These are phyloP conservation scores for Trichophyton rubrum DNA, from an alignment of 2,329 filamentous ascomycete species.

Conservation along the genomic window DNA sequence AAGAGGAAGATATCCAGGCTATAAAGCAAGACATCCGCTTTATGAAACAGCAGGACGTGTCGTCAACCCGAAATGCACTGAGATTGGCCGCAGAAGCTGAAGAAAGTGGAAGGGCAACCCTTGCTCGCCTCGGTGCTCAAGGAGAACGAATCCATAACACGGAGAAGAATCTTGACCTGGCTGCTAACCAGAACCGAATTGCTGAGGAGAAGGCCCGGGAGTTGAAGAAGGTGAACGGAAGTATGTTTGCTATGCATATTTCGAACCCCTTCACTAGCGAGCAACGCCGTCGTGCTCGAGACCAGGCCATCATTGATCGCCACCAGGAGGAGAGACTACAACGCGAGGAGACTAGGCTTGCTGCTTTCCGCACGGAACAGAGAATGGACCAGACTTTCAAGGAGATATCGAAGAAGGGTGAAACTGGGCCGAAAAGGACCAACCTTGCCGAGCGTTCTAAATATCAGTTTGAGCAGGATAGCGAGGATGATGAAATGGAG, in stretches of 20 bases:
- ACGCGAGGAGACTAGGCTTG: conserved; percentile 44
- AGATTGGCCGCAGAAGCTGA: conserved; percentile 56
- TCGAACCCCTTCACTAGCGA: conserved; percentile 64
- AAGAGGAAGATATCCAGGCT: conserved; percentile 58
- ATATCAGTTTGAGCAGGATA: conserved; percentile 68
- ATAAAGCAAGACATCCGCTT: conserved; percentile 63
- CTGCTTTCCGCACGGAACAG: conserved; percentile 43
- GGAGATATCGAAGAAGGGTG: conserved; percentile 46
- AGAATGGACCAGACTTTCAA: conserved; percentile 53
- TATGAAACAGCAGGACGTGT: conserved; percentile 65
- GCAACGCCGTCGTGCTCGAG: conserved; percentile 50
- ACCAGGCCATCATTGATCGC: conserved; percentile 57
- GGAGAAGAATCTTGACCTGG: conserved; percentile 69
- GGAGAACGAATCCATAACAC: conserved; percentile 71
- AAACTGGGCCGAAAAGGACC: conserved; percentile 38
- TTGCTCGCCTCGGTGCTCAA: conserved; percentile 63
- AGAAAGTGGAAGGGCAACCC: conserved; percentile 57
- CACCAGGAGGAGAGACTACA: conserved; percentile 45
- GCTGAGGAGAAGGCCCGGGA: conserved; percentile 72
- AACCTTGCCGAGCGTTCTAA: conserved; percentile 53
- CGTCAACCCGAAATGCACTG: conserved; percentile 57
- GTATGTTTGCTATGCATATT: conserved; percentile 81
- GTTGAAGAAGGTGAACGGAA: conserved; percentile 71
- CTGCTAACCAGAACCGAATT: conserved; percentile 60
- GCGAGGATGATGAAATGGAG: conserved; percentile 56